Evolutionary conservation across 108 stramenopile genomes (phyloP).

Genomic region (Nitzschia sp.): DNA sequence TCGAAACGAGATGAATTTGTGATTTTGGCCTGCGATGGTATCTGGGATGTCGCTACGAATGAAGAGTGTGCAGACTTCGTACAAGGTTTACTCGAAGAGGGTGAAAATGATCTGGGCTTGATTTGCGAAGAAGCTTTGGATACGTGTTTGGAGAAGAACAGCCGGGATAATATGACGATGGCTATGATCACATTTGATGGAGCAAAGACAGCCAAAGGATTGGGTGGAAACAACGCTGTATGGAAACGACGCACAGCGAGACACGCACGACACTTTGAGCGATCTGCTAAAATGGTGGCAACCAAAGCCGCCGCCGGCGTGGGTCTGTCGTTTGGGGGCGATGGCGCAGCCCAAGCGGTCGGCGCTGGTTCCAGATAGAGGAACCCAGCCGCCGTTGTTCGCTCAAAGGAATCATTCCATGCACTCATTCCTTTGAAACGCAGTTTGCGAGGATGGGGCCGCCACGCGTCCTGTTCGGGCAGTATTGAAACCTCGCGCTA

Average conservation of each 20-base stretch:
- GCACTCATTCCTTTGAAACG: too few species aligned
- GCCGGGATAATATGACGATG: slow-evolving; percentile 86
- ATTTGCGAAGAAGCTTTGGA: slow-evolving; percentile 88
- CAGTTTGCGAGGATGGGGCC: too few species aligned
- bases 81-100: slow-evolving; percentile 53
- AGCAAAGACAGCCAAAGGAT: slow-evolving; percentile 19
- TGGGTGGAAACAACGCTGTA: slow-evolving; percentile 29
- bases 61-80: slow-evolving; percentile 84
- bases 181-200: slow-evolving; percentile 38
- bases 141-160: slow-evolving; percentile 69
- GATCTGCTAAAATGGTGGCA: slow-evolving; percentile 25
- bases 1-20: slow-evolving; percentile 70
- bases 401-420: neutral
- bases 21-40: slow-evolving; percentile 89
- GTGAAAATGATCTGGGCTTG: slow-evolving; percentile 66
- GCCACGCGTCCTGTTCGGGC: too few species aligned
- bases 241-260: slow-evolving; percentile 37
- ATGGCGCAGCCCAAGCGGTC: neutral
- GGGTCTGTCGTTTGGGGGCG: slow-evolving; percentile 6
- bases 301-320: slow-evolving; percentile 28
- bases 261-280: slow-evolving; percentile 26
- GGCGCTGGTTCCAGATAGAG: neutral
- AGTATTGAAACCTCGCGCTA: too few species aligned
- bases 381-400: too few species aligned
- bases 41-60: slow-evolving; percentile 89